phyloP scores from a whole-genome alignment of 116 monocot species.

The Phalaenopsis hybrid region DNA sequence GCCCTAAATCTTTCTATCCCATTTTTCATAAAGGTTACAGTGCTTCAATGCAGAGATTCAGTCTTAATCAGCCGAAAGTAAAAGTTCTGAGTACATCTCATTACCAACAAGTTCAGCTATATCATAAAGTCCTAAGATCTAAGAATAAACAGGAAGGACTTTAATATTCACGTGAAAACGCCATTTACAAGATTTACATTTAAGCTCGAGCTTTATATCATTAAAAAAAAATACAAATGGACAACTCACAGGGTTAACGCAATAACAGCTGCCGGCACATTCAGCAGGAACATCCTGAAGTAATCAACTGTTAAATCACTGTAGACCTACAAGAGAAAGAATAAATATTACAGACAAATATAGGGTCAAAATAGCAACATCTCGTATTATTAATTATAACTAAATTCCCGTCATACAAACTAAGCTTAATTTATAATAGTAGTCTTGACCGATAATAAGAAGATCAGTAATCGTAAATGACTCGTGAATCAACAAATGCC shows the following conservation, averaged over 20 bases:
- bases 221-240: background rate
- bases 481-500: background rate
- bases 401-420: background rate
- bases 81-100: background rate
- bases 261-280: conserved; percentile 90
- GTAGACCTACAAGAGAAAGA: conserved; percentile 59
- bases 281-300: conserved; percentile 88
- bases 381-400: background rate
- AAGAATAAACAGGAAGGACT: background rate
- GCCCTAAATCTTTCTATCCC: background rate
- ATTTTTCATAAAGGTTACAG: background rate
- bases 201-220: background rate
- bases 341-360: background rate
- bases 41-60: background rate
- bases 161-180: background rate
- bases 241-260: conserved; percentile 68
- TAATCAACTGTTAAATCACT: conserved; percentile 93
- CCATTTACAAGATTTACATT: background rate
- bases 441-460: background rate
- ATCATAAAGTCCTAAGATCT: background rate
- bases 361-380: background rate
- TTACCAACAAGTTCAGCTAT: background rate
- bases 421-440: background rate
- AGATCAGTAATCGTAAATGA: background rate
- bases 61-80: background rate